Conservation (phyloP, 345 rosid species). For the Populus nigra region DNA sequence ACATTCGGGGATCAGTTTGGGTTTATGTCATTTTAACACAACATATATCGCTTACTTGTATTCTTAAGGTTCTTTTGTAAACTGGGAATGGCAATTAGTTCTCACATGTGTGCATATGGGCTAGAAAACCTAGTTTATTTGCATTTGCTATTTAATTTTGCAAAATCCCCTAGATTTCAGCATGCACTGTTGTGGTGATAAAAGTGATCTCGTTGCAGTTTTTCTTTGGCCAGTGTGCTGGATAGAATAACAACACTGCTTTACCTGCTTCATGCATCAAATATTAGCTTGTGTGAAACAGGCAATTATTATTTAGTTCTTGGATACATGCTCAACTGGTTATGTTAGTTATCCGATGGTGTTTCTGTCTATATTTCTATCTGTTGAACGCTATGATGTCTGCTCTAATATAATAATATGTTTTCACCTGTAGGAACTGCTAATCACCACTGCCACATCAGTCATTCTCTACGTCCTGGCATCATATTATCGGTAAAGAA, state of each 20-base stretch:
- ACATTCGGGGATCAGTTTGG: not conserved
- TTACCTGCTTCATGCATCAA: not conserved
- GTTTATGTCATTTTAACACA: not conserved
- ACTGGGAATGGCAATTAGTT: not conserved
- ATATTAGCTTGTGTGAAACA: not conserved
- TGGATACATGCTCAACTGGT: not conserved
- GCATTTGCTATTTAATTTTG: not conserved
- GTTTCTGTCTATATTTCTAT: not conserved
- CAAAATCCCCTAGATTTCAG: not conserved
- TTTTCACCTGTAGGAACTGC: slow-evolving; percentile 26
- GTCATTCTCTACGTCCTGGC: slow-evolving; percentile 25
- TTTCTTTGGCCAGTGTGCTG: not conserved
- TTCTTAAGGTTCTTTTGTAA: not conserved
- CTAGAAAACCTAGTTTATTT: not conserved
- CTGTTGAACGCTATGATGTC: not conserved
- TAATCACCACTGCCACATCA: slow-evolving; percentile 23
- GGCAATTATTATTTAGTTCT: not conserved
- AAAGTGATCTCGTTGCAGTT: not conserved
- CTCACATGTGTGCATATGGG: not conserved
- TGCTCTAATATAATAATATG: not conserved
- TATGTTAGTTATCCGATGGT: not conserved
- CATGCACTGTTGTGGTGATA: not conserved
- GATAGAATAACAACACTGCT: not conserved
- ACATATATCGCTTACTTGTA: not conserved
- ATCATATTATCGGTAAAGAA: slow-evolving; percentile 18